A percentile compares a stretch with the other conserved stretches of the same genome.
Evolutionary conservation across 2,329 filamentous ascomycete species (phyloP).

Genomic region (Cercospora sesami): DNA sequence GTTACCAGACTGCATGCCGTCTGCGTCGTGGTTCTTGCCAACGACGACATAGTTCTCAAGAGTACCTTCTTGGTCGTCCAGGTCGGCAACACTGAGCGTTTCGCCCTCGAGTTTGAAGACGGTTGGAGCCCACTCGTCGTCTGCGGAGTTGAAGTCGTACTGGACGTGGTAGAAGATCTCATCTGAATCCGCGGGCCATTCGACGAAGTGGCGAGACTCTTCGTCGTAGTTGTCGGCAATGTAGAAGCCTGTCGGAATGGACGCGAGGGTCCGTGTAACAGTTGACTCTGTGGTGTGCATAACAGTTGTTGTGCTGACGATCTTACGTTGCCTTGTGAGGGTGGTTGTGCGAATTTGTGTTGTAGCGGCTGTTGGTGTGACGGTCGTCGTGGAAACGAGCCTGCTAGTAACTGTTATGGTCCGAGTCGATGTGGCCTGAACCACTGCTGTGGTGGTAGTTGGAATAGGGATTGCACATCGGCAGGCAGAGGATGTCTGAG

Average conservation of each 20-base stretch:
- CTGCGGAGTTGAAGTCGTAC: neutral
- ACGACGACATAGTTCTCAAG: constrained; percentile 10
- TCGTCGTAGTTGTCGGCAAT: constrained; percentile 9
- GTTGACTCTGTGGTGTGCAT: constrained; percentile 4
- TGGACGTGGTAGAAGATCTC: constrained; percentile 14
- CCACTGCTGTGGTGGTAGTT: neutral
- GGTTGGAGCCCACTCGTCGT: constrained; percentile 8
- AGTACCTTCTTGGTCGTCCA: neutral
- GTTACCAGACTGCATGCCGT: constrained; percentile 2
- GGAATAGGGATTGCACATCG: constrained; percentile 10
- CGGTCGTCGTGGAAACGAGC: constrained; percentile 5
- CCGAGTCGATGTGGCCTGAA: constrained; percentile 1
- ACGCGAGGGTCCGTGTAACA: constrained; percentile 1
- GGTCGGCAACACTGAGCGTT: neutral
- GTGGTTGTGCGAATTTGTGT: constrained; percentile 5
- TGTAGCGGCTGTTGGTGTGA: constrained; percentile 1
- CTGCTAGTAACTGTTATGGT: neutral
- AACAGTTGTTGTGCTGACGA: neutral
- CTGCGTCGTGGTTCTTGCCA: constrained; percentile 10
- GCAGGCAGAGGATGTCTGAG: constrained; percentile 8
- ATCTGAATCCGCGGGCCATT: constrained; percentile 9
- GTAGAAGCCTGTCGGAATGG: constrained; percentile 6
- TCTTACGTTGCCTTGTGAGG: neutral
- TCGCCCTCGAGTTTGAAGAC: neutral
- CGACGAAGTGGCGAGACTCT: neutral